Evolutionary conservation across 2,329 filamentous ascomycete genomes (phyloP).

Genomic region (Penicillium palitans): DNA sequence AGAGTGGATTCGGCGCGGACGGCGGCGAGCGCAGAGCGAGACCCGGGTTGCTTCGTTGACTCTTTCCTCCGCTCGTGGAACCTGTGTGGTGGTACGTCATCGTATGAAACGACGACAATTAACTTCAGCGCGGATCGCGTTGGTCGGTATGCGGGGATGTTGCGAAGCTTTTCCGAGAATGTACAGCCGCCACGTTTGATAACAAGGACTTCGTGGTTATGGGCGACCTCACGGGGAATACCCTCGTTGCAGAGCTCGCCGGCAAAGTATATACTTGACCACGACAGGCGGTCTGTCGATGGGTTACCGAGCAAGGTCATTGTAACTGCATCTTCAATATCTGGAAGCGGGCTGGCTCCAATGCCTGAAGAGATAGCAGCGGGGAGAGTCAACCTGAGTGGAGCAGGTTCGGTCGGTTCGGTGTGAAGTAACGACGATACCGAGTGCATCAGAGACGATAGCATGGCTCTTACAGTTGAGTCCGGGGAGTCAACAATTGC

Average conservation of each 20-base stretch:
- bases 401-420: conserved; percentile 31
- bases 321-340: conserved; percentile 57
- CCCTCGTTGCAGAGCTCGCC: conserved; percentile 64
- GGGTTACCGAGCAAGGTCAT: conserved; percentile 39
- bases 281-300: conserved; percentile 57
- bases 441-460: conserved; percentile 52
- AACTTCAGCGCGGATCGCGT: conserved; percentile 67
- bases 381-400: conserved; percentile 45
- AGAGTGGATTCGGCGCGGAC: conserved; percentile 43
- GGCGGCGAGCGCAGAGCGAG: conserved; percentile 43
- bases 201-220: conserved; percentile 72
- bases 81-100: conserved; percentile 41
- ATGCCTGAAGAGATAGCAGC: conserved; percentile 53
- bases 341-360: conserved; percentile 67
- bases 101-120: conserved; percentile 72
- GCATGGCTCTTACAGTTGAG: conserved; percentile 41
- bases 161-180: conserved; percentile 78
- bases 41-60: conserved; percentile 1
- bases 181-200: conserved; percentile 79
- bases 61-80: background rate
- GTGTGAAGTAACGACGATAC: conserved; percentile 55
- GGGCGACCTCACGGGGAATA: conserved; percentile 54
- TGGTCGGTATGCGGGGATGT: conserved; percentile 76
- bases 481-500: conserved; percentile 28
- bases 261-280: conserved; percentile 70